Evolutionary conservation across 192 early-diverging fungal genomes (phyloP).

Genomic region (Dimargaris verticillata): DNA sequence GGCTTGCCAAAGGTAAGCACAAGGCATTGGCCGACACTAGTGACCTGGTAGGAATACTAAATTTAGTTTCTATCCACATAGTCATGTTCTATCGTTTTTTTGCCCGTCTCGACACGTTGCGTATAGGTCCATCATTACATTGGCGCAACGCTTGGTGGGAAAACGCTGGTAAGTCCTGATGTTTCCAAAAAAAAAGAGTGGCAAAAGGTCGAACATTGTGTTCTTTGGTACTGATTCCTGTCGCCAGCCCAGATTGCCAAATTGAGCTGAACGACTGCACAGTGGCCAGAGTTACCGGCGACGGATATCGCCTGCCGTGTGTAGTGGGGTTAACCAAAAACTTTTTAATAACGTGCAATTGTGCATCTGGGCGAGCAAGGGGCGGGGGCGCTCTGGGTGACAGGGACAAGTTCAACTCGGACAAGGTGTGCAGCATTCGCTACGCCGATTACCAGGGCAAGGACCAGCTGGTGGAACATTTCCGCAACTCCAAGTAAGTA

Average conservation of each 20-base stretch:
- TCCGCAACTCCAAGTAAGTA: conserved; percentile 55
- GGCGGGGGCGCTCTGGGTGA: neutral
- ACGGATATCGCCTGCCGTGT: neutral
- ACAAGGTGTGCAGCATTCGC: conserved; percentile 55
- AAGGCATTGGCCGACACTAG: too few relatives aligned
- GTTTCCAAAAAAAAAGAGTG: neutral
- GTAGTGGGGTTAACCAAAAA: neutral
- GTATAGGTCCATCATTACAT: conserved; percentile 39
- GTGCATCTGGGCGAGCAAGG: too few relatives aligned
- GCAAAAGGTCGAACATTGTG: too few relatives aligned
- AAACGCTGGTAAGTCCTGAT: conserved; percentile 40
- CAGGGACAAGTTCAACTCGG: conserved; percentile 56
- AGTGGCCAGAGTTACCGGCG: too few relatives aligned
- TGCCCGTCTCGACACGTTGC: neutral
- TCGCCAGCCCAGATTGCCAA: too few relatives aligned
- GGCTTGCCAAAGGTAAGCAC: too few relatives aligned
- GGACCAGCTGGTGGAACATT: conserved; percentile 53
- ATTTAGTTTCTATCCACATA: too few relatives aligned
- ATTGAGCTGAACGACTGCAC: too few relatives aligned
- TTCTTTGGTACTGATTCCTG: too few relatives aligned
- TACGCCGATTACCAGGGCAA: conserved; percentile 72
- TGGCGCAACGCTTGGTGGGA: conserved; percentile 47
- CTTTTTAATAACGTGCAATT: neutral
- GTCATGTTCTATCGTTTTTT: neutral
- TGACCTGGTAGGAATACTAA: too few relatives aligned